Evolutionary conservation across 1,284 basidiomycete species (phyloP).

Genomic region (Ustilago bromivora): DNA sequence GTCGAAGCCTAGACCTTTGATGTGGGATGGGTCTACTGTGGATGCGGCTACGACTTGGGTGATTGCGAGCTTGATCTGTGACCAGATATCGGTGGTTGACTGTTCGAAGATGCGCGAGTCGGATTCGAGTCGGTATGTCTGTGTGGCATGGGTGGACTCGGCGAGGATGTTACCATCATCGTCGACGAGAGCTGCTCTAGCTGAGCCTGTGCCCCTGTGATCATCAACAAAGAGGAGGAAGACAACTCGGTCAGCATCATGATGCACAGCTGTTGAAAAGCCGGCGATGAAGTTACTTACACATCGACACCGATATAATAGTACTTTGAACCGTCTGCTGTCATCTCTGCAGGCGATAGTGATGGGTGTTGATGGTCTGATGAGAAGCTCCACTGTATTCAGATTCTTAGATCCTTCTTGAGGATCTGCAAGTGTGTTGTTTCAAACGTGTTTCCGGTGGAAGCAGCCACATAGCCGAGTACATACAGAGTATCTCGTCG

Average conservation of each 20-base stretch:
- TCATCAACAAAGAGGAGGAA: neutral
- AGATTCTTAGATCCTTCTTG: neutral
- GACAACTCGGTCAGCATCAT: constrained; percentile 1
- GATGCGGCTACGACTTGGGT: constrained; percentile 78
- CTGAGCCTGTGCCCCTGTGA: constrained; percentile 86
- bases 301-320: constrained; percentile 76
- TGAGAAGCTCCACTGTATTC: neutral
- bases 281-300: constrained; percentile 65
- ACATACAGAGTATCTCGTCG: neutral
- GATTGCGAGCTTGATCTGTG: constrained; percentile 79
- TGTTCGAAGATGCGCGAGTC: constrained; percentile 97
- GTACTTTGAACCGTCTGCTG: constrained; percentile 23
- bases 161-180: constrained; percentile 81
- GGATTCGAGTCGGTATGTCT: constrained; percentile 83
- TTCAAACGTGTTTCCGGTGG: constrained; percentile 21
- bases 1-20: constrained; percentile 94
- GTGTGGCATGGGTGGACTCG: constrained; percentile 81
- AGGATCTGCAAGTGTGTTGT: neutral
- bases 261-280: neutral
- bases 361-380: neutral
- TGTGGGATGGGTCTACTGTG: constrained; percentile 75
- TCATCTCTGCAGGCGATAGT: constrained; percentile 10
- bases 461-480: constrained; percentile 5
- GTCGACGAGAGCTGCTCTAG: constrained; percentile 85
- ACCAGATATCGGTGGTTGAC: constrained; percentile 80